These are phyloP conservation scores for Phytopythium chamaehyphon DNA, from an alignment of 352 stramenopile genomes.

Conservation along the genomic window DNA sequence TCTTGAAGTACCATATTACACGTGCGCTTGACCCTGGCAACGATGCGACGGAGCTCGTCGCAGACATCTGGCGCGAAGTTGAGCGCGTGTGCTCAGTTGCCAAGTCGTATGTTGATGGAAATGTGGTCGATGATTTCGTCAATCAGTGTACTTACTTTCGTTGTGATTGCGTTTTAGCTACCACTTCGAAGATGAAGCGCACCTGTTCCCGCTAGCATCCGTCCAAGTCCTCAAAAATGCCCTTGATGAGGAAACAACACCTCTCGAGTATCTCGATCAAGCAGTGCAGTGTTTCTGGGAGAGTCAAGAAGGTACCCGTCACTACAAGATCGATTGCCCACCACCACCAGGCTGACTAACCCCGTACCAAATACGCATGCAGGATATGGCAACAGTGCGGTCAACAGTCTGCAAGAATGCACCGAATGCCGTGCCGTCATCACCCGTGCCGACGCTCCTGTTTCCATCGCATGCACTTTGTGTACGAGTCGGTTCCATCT, in stretches of 20 bases:
- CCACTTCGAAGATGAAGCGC: constrained; percentile 60
- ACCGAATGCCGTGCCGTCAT: constrained; percentile 37
- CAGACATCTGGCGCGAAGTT: constrained; percentile 21
- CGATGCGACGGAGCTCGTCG: constrained; percentile 16
- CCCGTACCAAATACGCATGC: neutral
- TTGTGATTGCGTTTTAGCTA: constrained; percentile 16
- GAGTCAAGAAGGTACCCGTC: constrained; percentile 23
- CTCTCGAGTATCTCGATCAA: constrained; percentile 32
- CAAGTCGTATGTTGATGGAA: constrained; percentile 28
- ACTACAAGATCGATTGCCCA: neutral
- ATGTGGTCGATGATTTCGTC: neutral
- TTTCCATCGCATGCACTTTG: constrained; percentile 42
- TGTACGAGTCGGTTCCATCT: constrained; percentile 52
- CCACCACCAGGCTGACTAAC: neutral
- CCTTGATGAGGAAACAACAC: constrained; percentile 28
- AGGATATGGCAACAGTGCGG: constrained; percentile 1
- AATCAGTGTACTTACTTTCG: neutral
- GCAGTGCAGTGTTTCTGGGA: constrained; percentile 28
- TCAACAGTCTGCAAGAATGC: constrained; percentile 13
- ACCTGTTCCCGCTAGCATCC: constrained; percentile 55
- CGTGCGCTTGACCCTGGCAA: constrained; percentile 15
- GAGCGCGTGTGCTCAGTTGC: constrained; percentile 42
- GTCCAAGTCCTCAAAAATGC: constrained; percentile 26
- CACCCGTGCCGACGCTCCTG: constrained; percentile 18
- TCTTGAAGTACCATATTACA: constrained; percentile 40